These are phyloP conservation scores for Scutellaria galericulata DNA, from an alignment of 257 asterid genomes.

Conservation along the genomic window DNA sequence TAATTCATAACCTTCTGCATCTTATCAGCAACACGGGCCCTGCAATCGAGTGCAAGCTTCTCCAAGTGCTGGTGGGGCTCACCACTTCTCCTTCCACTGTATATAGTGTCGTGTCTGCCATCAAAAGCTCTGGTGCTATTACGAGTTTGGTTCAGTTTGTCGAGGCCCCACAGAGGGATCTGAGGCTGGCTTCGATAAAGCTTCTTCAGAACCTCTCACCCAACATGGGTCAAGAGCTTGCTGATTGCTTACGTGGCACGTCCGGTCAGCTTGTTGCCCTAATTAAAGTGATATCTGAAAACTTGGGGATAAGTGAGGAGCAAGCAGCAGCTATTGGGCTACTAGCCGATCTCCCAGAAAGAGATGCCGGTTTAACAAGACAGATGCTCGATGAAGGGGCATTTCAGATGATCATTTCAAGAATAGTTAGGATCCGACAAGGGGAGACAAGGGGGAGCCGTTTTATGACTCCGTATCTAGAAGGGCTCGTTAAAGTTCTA, in stretches of 20 bases:
- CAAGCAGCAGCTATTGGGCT: constrained; percentile 90
- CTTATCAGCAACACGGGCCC: constrained; percentile 98
- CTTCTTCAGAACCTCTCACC: constrained; percentile 87
- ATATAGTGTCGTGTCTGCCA: constrained; percentile 70
- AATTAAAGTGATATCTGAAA: constrained; percentile 67
- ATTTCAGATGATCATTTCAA: constrained; percentile 58
- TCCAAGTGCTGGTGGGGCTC: constrained; percentile 93
- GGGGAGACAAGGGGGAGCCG: constrained; percentile 82
- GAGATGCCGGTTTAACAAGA: constrained; percentile 74
- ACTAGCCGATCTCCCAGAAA: constrained; percentile 87
- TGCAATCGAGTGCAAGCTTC: constrained; percentile 87
- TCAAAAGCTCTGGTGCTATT: constrained; percentile 86
- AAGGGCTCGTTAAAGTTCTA: constrained; percentile 91
- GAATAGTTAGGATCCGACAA: constrained; percentile 66
- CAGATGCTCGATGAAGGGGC: constrained; percentile 82
- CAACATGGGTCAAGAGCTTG: constrained; percentile 82
- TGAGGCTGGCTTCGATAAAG: constrained; percentile 75
- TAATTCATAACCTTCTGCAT: constrained; percentile 72
- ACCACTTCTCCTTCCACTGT: constrained; percentile 67
- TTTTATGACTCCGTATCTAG: constrained; percentile 82
- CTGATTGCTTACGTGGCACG: constrained; percentile 69
- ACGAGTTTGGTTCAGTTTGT: constrained; percentile 89
- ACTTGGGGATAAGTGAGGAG: constrained; percentile 73
- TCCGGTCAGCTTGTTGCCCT: constrained; percentile 82
- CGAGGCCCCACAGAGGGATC: constrained; percentile 87